Conservation (phyloP, 2,329 filamentous ascomycete genomes). For the Talaromyces sp. region DNA sequence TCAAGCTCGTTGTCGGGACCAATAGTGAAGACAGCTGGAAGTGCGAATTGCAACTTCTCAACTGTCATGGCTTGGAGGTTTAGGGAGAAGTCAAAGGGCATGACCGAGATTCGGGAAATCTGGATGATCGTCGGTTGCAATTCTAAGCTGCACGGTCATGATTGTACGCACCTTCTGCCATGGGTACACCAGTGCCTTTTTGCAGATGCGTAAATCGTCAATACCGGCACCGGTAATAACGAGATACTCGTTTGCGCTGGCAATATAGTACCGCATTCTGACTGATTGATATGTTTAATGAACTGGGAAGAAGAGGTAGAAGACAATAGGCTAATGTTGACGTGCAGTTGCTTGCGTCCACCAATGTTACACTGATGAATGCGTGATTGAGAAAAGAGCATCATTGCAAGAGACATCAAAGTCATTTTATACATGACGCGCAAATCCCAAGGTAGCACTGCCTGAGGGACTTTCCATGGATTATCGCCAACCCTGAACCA, state of each 20-base stretch:
- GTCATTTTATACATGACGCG: neutral
- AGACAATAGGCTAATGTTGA: neutral
- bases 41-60: constrained; percentile 79
- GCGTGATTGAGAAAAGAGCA: neutral
- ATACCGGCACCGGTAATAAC: constrained; percentile 80
- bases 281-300: neutral
- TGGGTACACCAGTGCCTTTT: constrained; percentile 70
- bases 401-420: neutral
- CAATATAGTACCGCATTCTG: constrained; percentile 63
- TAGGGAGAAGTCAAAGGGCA: constrained; percentile 73
- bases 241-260: constrained; percentile 78
- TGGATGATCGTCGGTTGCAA: constrained; percentile 16
- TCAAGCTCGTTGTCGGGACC: constrained; percentile 71
- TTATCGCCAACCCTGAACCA: neutral
- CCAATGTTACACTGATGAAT: neutral
- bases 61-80: constrained; percentile 83
- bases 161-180: constrained; percentile 57
- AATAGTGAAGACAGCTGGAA: constrained; percentile 83
- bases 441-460: neutral
- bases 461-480: neutral
- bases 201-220: constrained; percentile 71
- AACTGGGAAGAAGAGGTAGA: neutral
- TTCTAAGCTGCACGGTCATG: no score
- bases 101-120: constrained; percentile 41
- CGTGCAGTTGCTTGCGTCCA: neutral